Evolutionary conservation across 2,329 filamentous ascomycete genomes (phyloP), one percentile per base, ranked within the genome.

Genomic region (Aspergillus pseudotamarii): DNA sequence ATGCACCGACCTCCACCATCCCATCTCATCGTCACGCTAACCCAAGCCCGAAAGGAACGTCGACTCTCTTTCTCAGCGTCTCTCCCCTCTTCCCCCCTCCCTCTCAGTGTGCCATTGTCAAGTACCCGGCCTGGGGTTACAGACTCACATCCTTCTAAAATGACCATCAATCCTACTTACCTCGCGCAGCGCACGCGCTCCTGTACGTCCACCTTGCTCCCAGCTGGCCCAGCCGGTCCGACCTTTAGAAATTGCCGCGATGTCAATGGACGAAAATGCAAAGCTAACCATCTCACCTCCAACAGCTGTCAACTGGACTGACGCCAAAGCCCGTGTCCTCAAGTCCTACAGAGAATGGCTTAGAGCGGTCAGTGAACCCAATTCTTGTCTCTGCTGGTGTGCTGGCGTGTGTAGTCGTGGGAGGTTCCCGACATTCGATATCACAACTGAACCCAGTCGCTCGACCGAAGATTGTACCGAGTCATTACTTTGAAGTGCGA

Each of bases 281-380:
- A 36, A 68, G 68, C 71, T 74, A 69, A 78, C 68, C 64, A 43
- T 61, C 48, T 64, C 21, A 60, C 65, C 56, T 38, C 48, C 46
- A 62, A 75, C 78, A 97, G 94, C 94, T 78, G 84, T 88, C 83
- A 96, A 91, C 85, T 97, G 92, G 93, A 77, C 82, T 73, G 93
- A 98, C 85, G 94, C 94, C 74, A 92, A 91, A 82, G 85, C 84
- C 78, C 89, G 94, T 85, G 95, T 97, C 69, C 81, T 97, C 72
- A 88, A 89, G 77, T 91, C 92, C 73, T 99, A 99, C 84, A 88
- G 95, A 79, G 91, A 94, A 84, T 99, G 95, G 95, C 88, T 98
- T 73, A 90, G 95, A 85, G 90, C 93, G 81, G 95, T 99, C 90
- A 78, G 94, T 89, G 60, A 59, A 43, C 63, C 70, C 38, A 23